phyloP scores from a whole-genome alignment of 148 eudicot genomes.

The Rhododendron williamsianum region DNA sequence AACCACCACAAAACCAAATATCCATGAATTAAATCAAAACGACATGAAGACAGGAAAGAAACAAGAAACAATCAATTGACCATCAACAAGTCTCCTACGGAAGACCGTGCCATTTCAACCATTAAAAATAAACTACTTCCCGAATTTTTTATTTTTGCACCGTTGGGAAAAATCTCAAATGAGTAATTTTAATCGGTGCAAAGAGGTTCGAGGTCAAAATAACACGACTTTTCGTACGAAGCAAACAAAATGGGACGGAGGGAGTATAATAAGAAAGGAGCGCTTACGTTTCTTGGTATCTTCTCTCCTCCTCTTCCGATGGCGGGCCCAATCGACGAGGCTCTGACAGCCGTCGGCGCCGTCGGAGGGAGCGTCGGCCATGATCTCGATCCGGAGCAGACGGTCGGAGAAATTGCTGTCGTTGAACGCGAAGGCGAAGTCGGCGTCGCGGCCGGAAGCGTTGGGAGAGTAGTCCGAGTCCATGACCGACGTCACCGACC shows the following conservation, averaged over 20 bases:
- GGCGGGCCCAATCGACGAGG: conserved; percentile 70
- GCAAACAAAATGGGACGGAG: background rate
- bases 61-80: background rate
- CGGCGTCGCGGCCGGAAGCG: conserved; percentile 35
- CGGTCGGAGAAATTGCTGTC: conserved; percentile 90
- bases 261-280: conserved; percentile 15
- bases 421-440: conserved; percentile 81
- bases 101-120: background rate
- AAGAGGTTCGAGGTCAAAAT: background rate
- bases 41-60: background rate
- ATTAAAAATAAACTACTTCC: background rate
- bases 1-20: background rate
- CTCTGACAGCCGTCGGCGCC: conserved; percentile 40
- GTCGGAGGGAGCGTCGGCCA: conserved; percentile 44
- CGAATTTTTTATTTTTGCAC: background rate
- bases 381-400: conserved; percentile 65
- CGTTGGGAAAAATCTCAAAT: background rate
- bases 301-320: conserved; percentile 52
- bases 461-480: conserved; percentile 41
- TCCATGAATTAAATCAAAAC: conserved; percentile 1
- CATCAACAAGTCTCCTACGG: background rate
- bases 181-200: background rate
- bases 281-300: conserved; percentile 40
- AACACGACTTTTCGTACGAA: background rate
- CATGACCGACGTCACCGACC: conserved; percentile 52